Evolutionary conservation across 345 rosid genomes (phyloP).

Genomic region (Conringia planisiliqua): DNA sequence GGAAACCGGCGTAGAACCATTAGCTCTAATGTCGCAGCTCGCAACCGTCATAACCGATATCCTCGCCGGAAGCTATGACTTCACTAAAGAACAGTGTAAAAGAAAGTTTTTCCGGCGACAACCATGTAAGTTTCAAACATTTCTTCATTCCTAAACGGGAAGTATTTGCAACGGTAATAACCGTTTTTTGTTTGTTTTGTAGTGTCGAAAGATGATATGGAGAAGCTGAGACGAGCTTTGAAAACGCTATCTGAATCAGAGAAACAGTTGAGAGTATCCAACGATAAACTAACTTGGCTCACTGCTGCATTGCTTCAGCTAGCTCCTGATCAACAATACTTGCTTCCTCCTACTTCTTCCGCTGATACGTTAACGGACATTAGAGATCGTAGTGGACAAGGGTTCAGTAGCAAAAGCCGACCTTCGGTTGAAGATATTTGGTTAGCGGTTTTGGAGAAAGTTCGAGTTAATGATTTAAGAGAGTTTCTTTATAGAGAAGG

Average conservation of each 20-base stretch:
- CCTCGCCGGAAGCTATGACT: constrained; percentile 88
- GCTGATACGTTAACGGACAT: neutral
- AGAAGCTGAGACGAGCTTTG: constrained; percentile 84
- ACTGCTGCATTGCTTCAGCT: constrained; percentile 97
- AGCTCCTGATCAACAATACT: constrained; percentile 93
- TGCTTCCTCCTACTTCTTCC: constrained; percentile 56
- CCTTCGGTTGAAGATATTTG: constrained; percentile 74
- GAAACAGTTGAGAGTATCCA: constrained; percentile 88
- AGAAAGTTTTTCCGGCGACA: constrained; percentile 79
- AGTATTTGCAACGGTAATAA: neutral
- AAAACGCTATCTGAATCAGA: constrained; percentile 95
- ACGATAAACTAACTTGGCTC: constrained; percentile 92
- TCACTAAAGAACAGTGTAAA: constrained; percentile 59
- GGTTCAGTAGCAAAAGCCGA: constrained; percentile 29
- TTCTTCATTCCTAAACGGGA: neutral
- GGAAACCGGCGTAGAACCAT: constrained; percentile 94
- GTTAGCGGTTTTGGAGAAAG: constrained; percentile 67
- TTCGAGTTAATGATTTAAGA: constrained; percentile 48
- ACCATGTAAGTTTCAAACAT: constrained; percentile 57
- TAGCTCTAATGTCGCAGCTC: constrained; percentile 97
- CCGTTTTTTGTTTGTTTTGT: constrained; percentile 14
- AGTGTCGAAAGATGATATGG: constrained; percentile 97
- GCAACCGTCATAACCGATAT: constrained; percentile 96
- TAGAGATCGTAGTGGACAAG: neutral
- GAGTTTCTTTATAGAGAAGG: constrained; percentile 86